phyloP scores from a whole-genome alignment of 306 rosid species.

The Lagenaria siceraria region DNA sequence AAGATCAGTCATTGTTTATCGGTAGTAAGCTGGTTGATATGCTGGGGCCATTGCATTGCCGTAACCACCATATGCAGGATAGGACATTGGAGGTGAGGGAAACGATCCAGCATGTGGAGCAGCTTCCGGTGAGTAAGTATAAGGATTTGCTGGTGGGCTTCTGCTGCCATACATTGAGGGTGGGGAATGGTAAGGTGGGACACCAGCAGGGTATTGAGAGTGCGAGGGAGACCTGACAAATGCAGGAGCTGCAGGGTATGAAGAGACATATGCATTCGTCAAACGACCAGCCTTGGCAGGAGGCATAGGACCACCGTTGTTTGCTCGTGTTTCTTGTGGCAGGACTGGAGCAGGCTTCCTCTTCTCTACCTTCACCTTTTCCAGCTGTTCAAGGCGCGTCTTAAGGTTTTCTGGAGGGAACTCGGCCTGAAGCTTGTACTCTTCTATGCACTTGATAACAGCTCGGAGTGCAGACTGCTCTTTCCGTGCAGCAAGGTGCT shows the following conservation, averaged over 20 bases:
- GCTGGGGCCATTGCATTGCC: slow-evolving; percentile 83
- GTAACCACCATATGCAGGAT: slow-evolving; percentile 80
- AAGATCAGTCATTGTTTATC: slow-evolving; percentile 60
- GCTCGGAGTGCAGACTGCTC: slow-evolving; percentile 94
- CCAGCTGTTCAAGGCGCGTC: slow-evolving; percentile 96
- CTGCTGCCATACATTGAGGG: slow-evolving; percentile 94
- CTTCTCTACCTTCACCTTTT: slow-evolving; percentile 87
- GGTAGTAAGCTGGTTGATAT: slow-evolving; percentile 99
- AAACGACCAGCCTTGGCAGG: slow-evolving; percentile 99
- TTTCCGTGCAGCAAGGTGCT: slow-evolving; percentile 90
- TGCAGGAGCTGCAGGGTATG: slow-evolving; percentile 84
- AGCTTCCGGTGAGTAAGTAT: slow-evolving; percentile 78
- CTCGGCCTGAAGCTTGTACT: slow-evolving; percentile 76
- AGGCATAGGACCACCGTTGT: slow-evolving; percentile 95
- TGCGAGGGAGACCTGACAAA: slow-evolving; percentile 89
- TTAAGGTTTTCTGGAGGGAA: slow-evolving; percentile 87
- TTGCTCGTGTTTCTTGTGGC: slow-evolving; percentile 89
- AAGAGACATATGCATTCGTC: slow-evolving; percentile 90
- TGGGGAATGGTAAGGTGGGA: slow-evolving; percentile 87
- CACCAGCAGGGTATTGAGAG: slow-evolving; percentile 78
- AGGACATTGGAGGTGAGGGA: slow-evolving; percentile 70
- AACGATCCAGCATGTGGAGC: slow-evolving; percentile 67
- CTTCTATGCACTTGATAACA: slow-evolving; percentile 90
- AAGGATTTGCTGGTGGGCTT: slow-evolving; percentile 74
- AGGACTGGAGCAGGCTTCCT: slow-evolving; percentile 59